Evolutionary conservation across 176 grass and related monocot genomes (phyloP).

Genomic region (Raddia guianensis): DNA sequence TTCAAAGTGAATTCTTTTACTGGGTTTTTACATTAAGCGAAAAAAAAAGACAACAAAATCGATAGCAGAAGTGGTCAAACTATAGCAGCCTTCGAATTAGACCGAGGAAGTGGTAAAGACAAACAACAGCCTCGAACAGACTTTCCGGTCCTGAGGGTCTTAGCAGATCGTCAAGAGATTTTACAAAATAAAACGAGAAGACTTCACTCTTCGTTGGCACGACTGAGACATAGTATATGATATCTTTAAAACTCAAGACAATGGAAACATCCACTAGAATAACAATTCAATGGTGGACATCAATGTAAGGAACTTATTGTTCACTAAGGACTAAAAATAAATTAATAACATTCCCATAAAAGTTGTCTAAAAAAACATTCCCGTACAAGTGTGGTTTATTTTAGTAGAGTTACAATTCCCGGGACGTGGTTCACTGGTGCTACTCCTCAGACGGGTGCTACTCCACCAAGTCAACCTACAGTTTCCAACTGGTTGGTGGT

Average conservation of each 20-base stretch:
- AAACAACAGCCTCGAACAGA: neutral
- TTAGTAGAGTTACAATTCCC: neutral
- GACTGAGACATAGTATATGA: neutral
- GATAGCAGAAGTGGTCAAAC: neutral
- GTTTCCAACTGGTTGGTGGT: no score
- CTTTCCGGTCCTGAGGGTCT: neutral
- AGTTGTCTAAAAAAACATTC: neutral
- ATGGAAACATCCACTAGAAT: neutral
- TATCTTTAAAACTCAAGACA: neutral
- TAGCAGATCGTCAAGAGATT: neutral
- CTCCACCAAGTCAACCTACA: no score
- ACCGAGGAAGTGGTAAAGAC: neutral
- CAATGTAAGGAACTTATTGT: neutral
- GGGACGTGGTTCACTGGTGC: no score
- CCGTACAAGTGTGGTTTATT: fast-evolving
- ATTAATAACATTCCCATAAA: neutral
- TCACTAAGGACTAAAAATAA: neutral
- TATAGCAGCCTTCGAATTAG: neutral
- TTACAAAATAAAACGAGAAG: neutral
- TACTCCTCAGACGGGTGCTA: no score
- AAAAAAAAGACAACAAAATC: neutral
- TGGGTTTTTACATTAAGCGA: neutral
- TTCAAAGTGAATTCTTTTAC: neutral
- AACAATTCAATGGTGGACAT: neutral
- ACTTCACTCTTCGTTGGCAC: neutral